phyloP scores from a whole-genome alignment of 2,329 filamentous ascomycete genomes.

The Ilyonectria mors-panacis region DNA sequence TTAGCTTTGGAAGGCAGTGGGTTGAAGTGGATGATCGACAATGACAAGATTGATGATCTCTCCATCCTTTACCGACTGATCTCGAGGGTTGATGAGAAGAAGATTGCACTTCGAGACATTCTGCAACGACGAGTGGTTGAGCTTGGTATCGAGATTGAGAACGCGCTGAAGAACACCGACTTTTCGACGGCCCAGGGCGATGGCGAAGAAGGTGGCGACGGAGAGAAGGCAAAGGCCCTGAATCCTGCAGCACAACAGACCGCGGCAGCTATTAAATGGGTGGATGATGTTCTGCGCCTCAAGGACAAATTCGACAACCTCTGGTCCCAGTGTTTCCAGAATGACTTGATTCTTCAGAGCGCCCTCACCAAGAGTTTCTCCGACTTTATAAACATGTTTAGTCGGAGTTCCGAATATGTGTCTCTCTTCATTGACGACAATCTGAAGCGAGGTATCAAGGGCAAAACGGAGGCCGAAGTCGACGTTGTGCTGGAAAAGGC shows the following conservation, averaged over 20 bases:
- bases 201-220: slow-evolving; percentile 64
- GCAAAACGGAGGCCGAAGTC: slow-evolving; percentile 90
- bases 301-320: slow-evolving; percentile 93
- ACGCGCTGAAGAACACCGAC: slow-evolving; percentile 70
- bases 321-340: slow-evolving; percentile 79
- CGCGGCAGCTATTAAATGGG: slow-evolving; percentile 91
- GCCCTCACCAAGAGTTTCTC: slow-evolving; percentile 89
- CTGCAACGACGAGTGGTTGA: slow-evolving; percentile 83
- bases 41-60: slow-evolving; percentile 85
- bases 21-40: slow-evolving; percentile 90
- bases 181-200: slow-evolving; percentile 60
- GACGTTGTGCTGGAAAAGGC: slow-evolving; percentile 90
- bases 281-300: slow-evolving; percentile 87
- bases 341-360: slow-evolving; percentile 84
- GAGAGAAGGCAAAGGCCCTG: slow-evolving; percentile 54
- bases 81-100: slow-evolving; percentile 81
- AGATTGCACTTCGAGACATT: slow-evolving; percentile 77
- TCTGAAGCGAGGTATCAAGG: slow-evolving; percentile 92
- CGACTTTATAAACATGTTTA: slow-evolving; percentile 94
- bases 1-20: slow-evolving; percentile 89
- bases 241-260: slow-evolving; percentile 82
- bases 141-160: slow-evolving; percentile 88
- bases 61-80: slow-evolving; percentile 87
- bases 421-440: slow-evolving; percentile 98
- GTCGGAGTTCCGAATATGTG: slow-evolving; percentile 89